A percentile compares a stretch with the other conserved stretches of the same genome.
Conservation (phyloP, 2,329 filamentous ascomycete genomes). For the Claviceps humidiphila region DNA sequence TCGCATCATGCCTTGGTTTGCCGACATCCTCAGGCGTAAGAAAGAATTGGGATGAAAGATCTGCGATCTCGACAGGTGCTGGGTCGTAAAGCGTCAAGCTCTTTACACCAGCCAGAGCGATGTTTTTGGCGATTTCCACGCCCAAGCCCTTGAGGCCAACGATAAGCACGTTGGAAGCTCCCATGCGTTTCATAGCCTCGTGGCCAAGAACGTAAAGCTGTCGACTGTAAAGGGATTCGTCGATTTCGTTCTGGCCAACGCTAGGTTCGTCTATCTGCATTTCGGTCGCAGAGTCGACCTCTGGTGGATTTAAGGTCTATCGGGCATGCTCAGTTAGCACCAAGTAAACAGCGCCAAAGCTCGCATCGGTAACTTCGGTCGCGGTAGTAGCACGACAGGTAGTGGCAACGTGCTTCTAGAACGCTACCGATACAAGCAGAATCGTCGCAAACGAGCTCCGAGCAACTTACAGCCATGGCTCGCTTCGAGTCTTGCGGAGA, state of each 20-base stretch:
- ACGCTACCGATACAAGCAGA: background rate
- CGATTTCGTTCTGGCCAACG: conserved; percentile 46
- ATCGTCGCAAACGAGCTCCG: background rate
- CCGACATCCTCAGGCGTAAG: conserved; percentile 77
- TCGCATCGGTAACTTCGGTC: background rate
- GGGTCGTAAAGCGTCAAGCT: conserved; percentile 90
- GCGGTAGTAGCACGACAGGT: background rate
- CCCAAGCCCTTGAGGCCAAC: conserved; percentile 87
- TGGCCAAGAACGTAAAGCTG: conserved; percentile 60
- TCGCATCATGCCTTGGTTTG: conserved; percentile 77
- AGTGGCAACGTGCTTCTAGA: background rate
- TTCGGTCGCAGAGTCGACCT: conserved; percentile 49
- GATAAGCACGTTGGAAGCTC: conserved; percentile 85
- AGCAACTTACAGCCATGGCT: conserved; percentile 46
- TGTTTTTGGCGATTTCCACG: conserved; percentile 97
- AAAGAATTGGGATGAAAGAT: conserved; percentile 97
- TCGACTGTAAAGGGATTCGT: conserved; percentile 61
- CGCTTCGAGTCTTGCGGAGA: conserved; percentile 42
- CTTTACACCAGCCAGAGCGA: conserved; percentile 95
- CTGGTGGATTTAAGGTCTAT: conserved; percentile 36
- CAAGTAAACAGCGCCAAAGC: background rate
- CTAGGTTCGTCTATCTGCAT: conserved; percentile 53
- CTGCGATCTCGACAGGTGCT: conserved; percentile 65
- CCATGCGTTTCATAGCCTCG: conserved; percentile 97
- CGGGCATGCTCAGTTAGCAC: conserved; percentile 14